Conservation (phyloP, 306 rosid species). For the Gastrolobium bilobum region DNA sequence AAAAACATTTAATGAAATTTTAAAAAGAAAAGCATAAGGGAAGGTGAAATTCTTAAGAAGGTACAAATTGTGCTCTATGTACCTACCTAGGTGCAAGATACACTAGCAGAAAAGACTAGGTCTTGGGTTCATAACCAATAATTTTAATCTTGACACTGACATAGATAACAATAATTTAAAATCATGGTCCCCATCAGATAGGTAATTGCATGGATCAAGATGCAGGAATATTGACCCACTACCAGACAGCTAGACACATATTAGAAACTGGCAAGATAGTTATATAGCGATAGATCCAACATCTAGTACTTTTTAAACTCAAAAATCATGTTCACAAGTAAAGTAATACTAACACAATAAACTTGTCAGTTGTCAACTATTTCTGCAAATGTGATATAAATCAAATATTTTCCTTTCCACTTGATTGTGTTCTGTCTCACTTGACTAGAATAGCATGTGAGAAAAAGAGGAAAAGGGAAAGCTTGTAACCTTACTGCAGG, state of each 20-base stretch:
- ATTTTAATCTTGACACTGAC: slow-evolving; percentile 33
- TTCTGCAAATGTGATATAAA: neutral
- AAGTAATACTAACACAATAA: slow-evolving; percentile 34
- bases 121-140: slow-evolving; percentile 31
- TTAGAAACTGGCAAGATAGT: slow-evolving; percentile 33
- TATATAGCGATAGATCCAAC: slow-evolving; percentile 38
- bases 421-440: neutral
- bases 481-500: neutral
- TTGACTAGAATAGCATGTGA: neutral
- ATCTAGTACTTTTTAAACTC: neutral
- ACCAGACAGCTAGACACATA: slow-evolving; percentile 38
- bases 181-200: slow-evolving; percentile 31
- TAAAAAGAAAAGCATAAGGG: slow-evolving; percentile 2
- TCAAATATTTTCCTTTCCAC: slow-evolving; percentile 20
- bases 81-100: slow-evolving; percentile 15
- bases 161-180: slow-evolving; percentile 26
- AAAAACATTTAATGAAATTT: neutral
- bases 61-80: slow-evolving; percentile 24
- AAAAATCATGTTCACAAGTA: slow-evolving; percentile 3
- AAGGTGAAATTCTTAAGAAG: neutral
- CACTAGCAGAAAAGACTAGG: neutral
- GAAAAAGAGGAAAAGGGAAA: slow-evolving; percentile 23
- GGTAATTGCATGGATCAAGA: slow-evolving; percentile 2
- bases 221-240: slow-evolving; percentile 24
- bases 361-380: slow-evolving; percentile 20